A percentile compares a stretch with the other conserved stretches of the same genome.
phyloP scores from a whole-genome alignment of 2,329 filamentous ascomycete genomes.

The Colletotrichum sp. region DNA sequence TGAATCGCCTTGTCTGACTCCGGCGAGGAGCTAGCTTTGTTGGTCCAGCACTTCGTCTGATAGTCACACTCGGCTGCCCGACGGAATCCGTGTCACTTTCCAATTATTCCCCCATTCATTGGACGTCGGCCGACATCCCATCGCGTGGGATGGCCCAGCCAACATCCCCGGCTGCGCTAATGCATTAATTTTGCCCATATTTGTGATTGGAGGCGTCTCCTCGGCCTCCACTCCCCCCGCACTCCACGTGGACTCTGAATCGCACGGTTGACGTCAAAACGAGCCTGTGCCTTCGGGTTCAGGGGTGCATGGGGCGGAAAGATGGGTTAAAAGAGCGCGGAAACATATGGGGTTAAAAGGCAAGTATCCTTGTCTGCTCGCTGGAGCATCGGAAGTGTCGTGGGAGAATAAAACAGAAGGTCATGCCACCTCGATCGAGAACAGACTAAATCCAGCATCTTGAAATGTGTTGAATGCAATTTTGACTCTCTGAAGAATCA shows the following conservation, averaged over 20 bases:
- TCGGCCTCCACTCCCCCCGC: background rate
- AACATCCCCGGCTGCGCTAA: background rate
- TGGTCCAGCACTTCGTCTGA: background rate
- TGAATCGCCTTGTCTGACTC: slow-evolving; percentile 13
- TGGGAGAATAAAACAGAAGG: background rate
- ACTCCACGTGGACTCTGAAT: background rate
- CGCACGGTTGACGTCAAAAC: slow-evolving; percentile 1
- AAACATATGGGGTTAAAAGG: background rate
- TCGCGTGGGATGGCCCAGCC: background rate
- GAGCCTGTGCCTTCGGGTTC: background rate
- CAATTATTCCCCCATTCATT: background rate
- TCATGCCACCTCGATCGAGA: background rate
- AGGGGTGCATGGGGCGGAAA: background rate
- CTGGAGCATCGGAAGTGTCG: background rate
- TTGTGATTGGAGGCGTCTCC: background rate
- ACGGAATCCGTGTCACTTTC: background rate
- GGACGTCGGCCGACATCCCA: background rate
- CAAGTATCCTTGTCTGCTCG: background rate
- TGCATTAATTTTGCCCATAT: background rate
- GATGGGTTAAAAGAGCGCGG: background rate
- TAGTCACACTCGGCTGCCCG: background rate
- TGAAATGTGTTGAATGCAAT: background rate
- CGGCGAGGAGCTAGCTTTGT: background rate
- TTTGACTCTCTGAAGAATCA: background rate
- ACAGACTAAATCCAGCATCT: accelerated